Conservation (phyloP, 345 rosid species). For the Gossypium raimondii region DNA sequence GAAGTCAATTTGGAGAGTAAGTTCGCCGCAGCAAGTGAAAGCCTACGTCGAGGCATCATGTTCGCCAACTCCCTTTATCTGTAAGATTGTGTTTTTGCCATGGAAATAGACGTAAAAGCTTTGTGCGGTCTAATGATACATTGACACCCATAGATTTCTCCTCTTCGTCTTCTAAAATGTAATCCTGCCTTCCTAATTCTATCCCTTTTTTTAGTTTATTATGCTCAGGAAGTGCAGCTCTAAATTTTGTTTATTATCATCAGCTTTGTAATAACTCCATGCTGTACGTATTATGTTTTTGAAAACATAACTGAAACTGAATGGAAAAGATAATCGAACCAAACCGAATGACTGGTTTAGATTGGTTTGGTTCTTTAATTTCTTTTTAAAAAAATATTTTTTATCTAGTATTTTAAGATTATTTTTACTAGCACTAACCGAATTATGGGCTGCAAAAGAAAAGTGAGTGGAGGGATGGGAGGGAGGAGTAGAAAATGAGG, state of each 20-base stretch:
- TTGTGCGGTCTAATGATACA: neutral
- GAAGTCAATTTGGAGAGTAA: conserved; percentile 70
- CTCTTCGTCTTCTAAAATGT: neutral
- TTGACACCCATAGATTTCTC: neutral
- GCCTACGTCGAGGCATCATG: conserved; percentile 88
- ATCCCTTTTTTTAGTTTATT: neutral
- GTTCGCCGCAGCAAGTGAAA: conserved; percentile 85
- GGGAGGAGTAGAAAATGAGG: no score
- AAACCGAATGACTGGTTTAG: no score
- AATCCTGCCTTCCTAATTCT: neutral
- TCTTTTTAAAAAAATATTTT: no score
- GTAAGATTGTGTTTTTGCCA: conserved; percentile 20
- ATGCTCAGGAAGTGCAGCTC: neutral
- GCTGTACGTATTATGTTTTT: no score
- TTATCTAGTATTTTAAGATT: no score
- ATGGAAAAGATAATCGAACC: no score
- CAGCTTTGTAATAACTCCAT: neutral
- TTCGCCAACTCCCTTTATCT: conserved; percentile 85
- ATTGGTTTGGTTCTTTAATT: no score
- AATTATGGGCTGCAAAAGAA: no score
- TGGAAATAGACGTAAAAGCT: neutral
- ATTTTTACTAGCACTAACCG: no score
- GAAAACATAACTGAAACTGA: no score
- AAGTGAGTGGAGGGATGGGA: no score
- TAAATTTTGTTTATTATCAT: neutral